Evolutionary conservation across 371 early-diverging fungal species (phyloP).

Genomic region (Globomyces sp.): DNA sequence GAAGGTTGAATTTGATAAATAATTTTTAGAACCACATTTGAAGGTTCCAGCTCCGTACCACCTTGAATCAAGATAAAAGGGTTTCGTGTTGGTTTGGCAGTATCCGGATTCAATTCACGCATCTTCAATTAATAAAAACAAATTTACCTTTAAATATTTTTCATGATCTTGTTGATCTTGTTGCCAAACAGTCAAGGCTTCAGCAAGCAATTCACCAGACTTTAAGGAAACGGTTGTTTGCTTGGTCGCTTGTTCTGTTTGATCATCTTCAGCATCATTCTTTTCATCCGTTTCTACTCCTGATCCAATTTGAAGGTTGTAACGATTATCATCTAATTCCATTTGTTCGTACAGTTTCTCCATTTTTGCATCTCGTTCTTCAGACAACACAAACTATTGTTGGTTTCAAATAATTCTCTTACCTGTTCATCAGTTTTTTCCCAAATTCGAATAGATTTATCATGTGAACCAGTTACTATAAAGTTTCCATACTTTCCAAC

Average conservation of each 20-base stretch:
- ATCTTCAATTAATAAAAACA: not conserved
- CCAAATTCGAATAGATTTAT: constrained; percentile 91
- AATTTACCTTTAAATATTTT: constrained; percentile 24
- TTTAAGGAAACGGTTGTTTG: constrained; percentile 88
- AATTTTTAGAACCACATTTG: constrained; percentile 76
- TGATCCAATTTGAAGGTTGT: constrained; percentile 40
- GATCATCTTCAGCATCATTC: constrained; percentile 24
- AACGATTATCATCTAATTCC: constrained; percentile 24
- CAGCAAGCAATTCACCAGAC: constrained; percentile 88
- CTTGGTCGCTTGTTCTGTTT: constrained; percentile 74
- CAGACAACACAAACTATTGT: constrained; percentile 75
- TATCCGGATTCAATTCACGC: constrained; percentile 4
- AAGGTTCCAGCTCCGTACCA: constrained; percentile 59
- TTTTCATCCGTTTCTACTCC: constrained; percentile 33
- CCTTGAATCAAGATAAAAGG: constrained; percentile 69
- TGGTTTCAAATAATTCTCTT: no score
- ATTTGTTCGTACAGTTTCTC: constrained; percentile 77
- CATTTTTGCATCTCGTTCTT: constrained; percentile 92
- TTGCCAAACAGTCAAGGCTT: constrained; percentile 85
- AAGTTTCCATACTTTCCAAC: constrained; percentile 83
- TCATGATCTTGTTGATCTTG: constrained; percentile 58
- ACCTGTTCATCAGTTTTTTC: constrained; percentile 87
- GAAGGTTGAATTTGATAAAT: constrained; percentile 73
- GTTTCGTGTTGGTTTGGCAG: constrained; percentile 59
- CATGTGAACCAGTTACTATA: constrained; percentile 84